Base-by-base conservation (phyloP, 148 eudicot species). In the Chenopodium album region DNA sequence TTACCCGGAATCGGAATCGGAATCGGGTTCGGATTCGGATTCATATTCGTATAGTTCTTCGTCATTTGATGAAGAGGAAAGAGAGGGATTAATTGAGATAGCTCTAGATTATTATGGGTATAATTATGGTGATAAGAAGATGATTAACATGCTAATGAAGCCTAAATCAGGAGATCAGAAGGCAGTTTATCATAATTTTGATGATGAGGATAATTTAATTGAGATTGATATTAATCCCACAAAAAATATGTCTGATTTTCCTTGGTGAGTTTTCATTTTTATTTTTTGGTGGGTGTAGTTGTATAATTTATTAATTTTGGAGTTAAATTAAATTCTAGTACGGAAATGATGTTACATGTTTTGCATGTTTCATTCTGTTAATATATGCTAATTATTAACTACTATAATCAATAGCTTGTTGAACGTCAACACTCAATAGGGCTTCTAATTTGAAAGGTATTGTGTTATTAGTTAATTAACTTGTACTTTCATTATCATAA, bases 21-120 rank as follows among this genome's bases (percentile, higher is more conserved):
- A 66, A 4, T 77, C 97, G 68, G 91, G 85, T 50, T 81, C 94
- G 37, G 92, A 66, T 8, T 79, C 97, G 59, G 91, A 86, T 50
- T 63, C 82, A 13, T 85, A 76, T 14, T 77, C 94, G 37, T 87
- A 60, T 12, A 78, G 76, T n/a, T 84, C 82, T 3, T 74, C 69
- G 1, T 79, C 75, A 79, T 87, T 85, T 56, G 94, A 86, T 1
- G 89, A 76, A 9, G 93, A 88, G 89, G 92, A 87, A 7, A 82
- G 80, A 48, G 93, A 91, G 9, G 94, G 85, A 47, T 60, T 92
- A 83, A 90, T 94, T 66, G 98, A 94, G 91, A 94, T 94, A 84
- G 87, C 84, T 20, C 68, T 94, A 29, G 83, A 79, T 66, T 5
- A 17, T 56, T 56, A 54, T 54, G 60, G 19, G 60, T 87, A 83